Evolutionary conservation across 2,329 filamentous ascomycete species (phyloP).

Genomic region (Podosphaera leucotricha): DNA sequence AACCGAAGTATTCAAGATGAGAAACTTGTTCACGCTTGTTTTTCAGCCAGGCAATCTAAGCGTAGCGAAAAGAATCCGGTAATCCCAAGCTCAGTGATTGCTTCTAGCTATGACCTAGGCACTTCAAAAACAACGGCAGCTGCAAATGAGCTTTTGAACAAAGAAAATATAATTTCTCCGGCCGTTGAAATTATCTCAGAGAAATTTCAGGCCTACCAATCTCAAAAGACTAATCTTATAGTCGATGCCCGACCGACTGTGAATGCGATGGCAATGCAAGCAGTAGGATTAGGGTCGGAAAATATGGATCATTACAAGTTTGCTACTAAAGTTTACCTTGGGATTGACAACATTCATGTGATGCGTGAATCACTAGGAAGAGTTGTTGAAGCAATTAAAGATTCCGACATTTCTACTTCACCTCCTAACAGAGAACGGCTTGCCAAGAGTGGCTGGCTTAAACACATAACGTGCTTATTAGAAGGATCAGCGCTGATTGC

Average conservation of each 20-base stretch:
- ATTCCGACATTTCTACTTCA: conserved; percentile 66
- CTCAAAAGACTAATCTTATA: conserved; percentile 81
- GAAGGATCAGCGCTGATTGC: conserved; percentile 71
- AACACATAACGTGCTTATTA: conserved; percentile 64
- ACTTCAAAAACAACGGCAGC: conserved; percentile 1
- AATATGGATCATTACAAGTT: conserved; percentile 96
- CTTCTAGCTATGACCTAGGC: conserved; percentile 19
- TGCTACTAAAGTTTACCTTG: conserved; percentile 73
- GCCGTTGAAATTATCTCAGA: conserved; percentile 26
- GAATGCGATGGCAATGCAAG: conserved; percentile 87
- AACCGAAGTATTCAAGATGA: conserved; percentile 93
- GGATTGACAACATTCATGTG: conserved; percentile 95
- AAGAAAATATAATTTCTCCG: conserved; percentile 38
- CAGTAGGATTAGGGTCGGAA: conserved; percentile 78
- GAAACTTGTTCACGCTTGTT: conserved; percentile 77
- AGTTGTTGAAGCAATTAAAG: conserved; percentile 74
- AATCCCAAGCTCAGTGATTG: conserved; percentile 19
- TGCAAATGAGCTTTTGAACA: conserved; percentile 31
- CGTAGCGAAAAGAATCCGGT: conserved; percentile 9
- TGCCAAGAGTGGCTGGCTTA: conserved; percentile 69
- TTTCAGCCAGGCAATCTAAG: conserved; percentile 31
- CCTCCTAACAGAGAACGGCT: conserved; percentile 64
- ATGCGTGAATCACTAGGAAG: conserved; percentile 82
- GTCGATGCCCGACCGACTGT: conserved; percentile 86
- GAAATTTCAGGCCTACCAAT: conserved; percentile 55